A percentile compares a stretch with the other conserved stretches of the same genome.
phyloP scores from a whole-genome alignment of 2,329 filamentous ascomycete species.

The Sporothrix phasma region DNA sequence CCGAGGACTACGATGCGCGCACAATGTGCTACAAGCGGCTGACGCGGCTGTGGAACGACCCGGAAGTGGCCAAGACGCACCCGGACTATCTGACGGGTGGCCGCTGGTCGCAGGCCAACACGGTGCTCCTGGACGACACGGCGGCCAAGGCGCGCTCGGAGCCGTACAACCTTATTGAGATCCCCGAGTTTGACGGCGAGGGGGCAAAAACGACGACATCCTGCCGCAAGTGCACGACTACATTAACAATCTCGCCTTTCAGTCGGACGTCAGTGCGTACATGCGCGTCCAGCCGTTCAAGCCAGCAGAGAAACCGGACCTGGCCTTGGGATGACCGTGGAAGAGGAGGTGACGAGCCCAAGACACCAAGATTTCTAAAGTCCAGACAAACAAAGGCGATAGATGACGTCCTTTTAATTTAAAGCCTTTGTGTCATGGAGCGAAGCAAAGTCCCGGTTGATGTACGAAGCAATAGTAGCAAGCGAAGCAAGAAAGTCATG shows the following conservation, averaged over 20 bases:
- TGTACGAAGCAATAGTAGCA: too few relatives aligned
- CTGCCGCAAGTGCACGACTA: conserved; percentile 53
- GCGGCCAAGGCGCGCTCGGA: conserved; percentile 69
- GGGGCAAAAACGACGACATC: conserved; percentile 33
- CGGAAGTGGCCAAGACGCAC: conserved; percentile 33
- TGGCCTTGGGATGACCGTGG: background rate
- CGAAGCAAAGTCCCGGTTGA: too few relatives aligned
- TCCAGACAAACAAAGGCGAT: too few relatives aligned
- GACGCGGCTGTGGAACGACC: conserved; percentile 56
- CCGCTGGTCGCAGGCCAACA: conserved; percentile 73
- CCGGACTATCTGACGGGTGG: conserved; percentile 26
- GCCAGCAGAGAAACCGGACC: background rate
- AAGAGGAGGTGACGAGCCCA: background rate
- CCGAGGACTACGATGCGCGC: conserved; percentile 54
- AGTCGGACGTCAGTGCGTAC: conserved; percentile 53
- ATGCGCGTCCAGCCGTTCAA: conserved; percentile 43
- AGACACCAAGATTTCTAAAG: background rate
- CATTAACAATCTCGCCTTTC: conserved; percentile 43
- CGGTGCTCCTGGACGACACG: conserved; percentile 81
- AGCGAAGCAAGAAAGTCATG: too few relatives aligned
- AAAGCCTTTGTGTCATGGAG: too few relatives aligned
- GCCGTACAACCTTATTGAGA: conserved; percentile 69
- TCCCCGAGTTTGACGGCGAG: conserved; percentile 63
- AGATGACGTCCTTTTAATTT: too few relatives aligned
- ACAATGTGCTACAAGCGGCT: conserved; percentile 89